These are phyloP conservation scores for Scopulariopsis brevicaulis DNA, from an alignment of 2,329 filamentous ascomycete species.

Conservation along the genomic window DNA sequence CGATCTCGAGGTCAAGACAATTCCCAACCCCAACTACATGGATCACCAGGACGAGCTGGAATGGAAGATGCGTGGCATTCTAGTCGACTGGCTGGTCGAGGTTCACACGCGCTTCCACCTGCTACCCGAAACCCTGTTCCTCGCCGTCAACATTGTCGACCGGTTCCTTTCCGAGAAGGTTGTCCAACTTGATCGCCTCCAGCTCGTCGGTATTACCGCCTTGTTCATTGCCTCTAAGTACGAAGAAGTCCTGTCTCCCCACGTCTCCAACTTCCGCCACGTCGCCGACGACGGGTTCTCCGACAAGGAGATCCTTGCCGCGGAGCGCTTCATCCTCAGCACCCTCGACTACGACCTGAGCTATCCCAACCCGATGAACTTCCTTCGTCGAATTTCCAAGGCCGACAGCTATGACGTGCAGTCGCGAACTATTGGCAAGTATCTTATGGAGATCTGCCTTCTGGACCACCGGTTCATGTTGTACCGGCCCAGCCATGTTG, in stretches of 20 bases:
- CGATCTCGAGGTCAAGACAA: constrained; percentile 65
- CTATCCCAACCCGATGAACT: constrained; percentile 99
- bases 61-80: constrained; percentile 97
- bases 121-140: constrained; percentile 89
- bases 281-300: constrained; percentile 95
- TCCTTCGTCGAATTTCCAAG: constrained; percentile 95
- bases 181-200: constrained; percentile 88
- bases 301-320: constrained; percentile 88
- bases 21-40: constrained; percentile 93
- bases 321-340: constrained; percentile 87
- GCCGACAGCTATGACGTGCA: constrained; percentile 99
- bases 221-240: constrained; percentile 99
- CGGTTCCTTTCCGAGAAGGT: constrained; percentile 93
- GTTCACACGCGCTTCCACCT: constrained; percentile 96
- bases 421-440: constrained; percentile 93
- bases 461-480: constrained; percentile 90
- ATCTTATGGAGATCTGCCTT: constrained; percentile 92
- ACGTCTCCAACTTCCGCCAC: constrained; percentile 93
- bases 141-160: constrained; percentile 96
- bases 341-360: constrained; percentile 94
- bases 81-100: constrained; percentile 97
- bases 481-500: constrained; percentile 80
- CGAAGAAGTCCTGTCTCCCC: constrained; percentile 92
- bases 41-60: constrained; percentile 86
- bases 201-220: constrained; percentile 92